A percentile compares a stretch with the other conserved stretches of the same genome.
Conservation (phyloP, 179 eudicot species). For the Heliamphora pulchella region DNA sequence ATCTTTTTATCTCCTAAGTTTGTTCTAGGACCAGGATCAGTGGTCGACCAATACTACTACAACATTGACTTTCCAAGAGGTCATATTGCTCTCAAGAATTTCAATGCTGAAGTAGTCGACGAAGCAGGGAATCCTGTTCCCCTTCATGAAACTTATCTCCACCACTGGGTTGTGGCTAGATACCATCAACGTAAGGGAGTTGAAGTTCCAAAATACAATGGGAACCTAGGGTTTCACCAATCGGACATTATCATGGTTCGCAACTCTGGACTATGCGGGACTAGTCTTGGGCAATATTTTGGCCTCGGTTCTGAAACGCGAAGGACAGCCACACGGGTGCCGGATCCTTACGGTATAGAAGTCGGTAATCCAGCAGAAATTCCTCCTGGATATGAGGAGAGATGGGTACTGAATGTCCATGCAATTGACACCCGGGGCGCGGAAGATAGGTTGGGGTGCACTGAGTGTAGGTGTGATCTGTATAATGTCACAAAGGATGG, state of each 20-base stretch:
- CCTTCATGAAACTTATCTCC: slow-evolving; percentile 57
- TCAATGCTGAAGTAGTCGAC: slow-evolving; percentile 65
- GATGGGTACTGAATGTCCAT: slow-evolving; percentile 60
- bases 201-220: slow-evolving; percentile 17
- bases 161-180: slow-evolving; percentile 48
- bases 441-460: slow-evolving; percentile 54
- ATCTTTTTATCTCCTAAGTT: slow-evolving; percentile 42
- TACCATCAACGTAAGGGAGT: slow-evolving; percentile 36
- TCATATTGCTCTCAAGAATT: slow-evolving; percentile 52
- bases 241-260: slow-evolving; percentile 24
- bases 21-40: slow-evolving; percentile 55
- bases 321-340: slow-evolving; percentile 44
- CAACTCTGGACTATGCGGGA: slow-evolving; percentile 45
- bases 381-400: slow-evolving; percentile 56
- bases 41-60: slow-evolving; percentile 36
- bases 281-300: slow-evolving; percentile 41
- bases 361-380: slow-evolving; percentile 48
- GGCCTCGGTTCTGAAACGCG: slow-evolving; percentile 69
- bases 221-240: neutral
- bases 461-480: slow-evolving; percentile 61
- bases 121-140: slow-evolving; percentile 45
- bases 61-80: slow-evolving; percentile 55
- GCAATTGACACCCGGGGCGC: slow-evolving; percentile 58
- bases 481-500: slow-evolving; percentile 50
- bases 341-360: slow-evolving; percentile 65